Evolutionary conservation across 2,329 filamentous ascomycete species (phyloP).

Genomic region (Beauveria sp.): DNA sequence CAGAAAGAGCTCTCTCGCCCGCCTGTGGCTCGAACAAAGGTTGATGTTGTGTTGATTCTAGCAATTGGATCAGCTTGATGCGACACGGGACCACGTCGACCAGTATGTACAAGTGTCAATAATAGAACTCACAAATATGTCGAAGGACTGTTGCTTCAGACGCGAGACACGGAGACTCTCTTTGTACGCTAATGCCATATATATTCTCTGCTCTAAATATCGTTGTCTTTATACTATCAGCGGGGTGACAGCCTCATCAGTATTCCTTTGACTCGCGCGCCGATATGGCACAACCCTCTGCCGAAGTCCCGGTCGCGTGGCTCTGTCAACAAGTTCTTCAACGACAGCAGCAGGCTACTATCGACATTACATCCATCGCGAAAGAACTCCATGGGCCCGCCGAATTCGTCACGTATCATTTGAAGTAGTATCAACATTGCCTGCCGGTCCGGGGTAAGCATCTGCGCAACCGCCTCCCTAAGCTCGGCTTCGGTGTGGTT

Average conservation of each 20-base stretch:
- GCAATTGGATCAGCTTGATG: no score
- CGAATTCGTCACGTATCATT: slow-evolving; percentile 12
- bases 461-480: neutral
- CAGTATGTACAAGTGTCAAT: no score
- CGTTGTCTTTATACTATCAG: no score
- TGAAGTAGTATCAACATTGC: slow-evolving; percentile 6
- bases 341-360: neutral
- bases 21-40: no score
- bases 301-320: neutral
- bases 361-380: slow-evolving; percentile 7
- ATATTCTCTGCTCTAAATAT: no score
- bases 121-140: no score
- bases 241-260: neutral
- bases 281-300: neutral
- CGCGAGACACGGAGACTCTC: no score
- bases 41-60: no score
- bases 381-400: slow-evolving; percentile 10
- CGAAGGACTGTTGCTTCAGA: no score
- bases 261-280: neutral
- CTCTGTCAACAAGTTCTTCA: neutral
- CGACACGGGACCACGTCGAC: no score
- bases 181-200: no score
- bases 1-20: no score
- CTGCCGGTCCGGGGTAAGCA: neutral
- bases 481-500: neutral